Evolutionary conservation across 192 early-diverging fungal species (phyloP), one percentile per base, ranked within the genome.

Genomic region (Coemansia sp.): DNA sequence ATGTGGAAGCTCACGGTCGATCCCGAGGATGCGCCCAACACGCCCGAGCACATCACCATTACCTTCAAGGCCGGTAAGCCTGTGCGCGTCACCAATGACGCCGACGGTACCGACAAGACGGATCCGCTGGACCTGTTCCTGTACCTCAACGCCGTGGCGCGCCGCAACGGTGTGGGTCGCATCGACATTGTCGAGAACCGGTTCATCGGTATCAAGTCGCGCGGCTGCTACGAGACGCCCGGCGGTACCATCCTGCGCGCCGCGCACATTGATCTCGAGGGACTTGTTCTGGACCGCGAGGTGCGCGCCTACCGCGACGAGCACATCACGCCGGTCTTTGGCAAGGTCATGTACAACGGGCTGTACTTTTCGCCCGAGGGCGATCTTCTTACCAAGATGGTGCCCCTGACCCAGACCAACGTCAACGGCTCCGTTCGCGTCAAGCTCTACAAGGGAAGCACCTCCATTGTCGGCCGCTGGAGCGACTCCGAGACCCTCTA

Each of bases 1-100:
- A 99, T 98, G 97, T 98, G 96, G 97, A 97, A 98, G 83, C 85
- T 99, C 31, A 98, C 94, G 15, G 92, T 94, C 38, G 91, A 94
- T 71, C 95, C 97, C 37, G 97, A 98, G 74, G 90, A 96, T 61
- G 94, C 97, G 0, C 97, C 97, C 74, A 90, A 94, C 83, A 91
- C 86, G 20, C 92, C 95, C 44, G 97, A 99, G 85, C 91, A 88
- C 55, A 94, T 99, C 81, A 84, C 83, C 42, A 96, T 99, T 67
- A 83, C 85, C 50, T 99, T 99, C 73, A 79, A 87, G 68, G 78
- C 86, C 36, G 97, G 97, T 62, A 91, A 89, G 61, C 97, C 97
- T 33, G 82, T 87, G 58, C 89, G 91, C 71, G 92, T 98, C 48
- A 86, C 85, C 63, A 99, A 97, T 88, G 75, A 82, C 64, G 83